phyloP scores from a whole-genome alignment of 345 rosid species.

The Brassica juncea region DNA sequence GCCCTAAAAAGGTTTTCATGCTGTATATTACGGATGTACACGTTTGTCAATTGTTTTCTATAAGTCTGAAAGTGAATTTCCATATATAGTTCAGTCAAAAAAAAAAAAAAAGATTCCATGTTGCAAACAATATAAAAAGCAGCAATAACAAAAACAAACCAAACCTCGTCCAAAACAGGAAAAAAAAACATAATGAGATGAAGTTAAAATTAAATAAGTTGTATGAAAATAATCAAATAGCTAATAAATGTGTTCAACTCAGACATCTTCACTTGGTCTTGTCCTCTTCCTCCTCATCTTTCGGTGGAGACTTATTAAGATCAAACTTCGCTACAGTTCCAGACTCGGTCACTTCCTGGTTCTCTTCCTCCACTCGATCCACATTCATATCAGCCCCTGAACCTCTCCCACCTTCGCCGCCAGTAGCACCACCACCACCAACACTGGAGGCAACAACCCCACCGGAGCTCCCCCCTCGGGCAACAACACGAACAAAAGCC shows the following conservation, averaged over 20 bases:
- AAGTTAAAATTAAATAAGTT: background rate
- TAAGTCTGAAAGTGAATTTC: background rate
- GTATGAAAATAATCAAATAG: background rate
- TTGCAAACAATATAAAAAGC: background rate
- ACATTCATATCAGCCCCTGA: constrained; percentile 26
- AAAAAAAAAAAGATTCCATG: background rate
- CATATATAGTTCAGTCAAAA: background rate
- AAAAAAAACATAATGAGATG: background rate
- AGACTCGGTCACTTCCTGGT: background rate
- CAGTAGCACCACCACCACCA: background rate
- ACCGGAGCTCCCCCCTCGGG: background rate
- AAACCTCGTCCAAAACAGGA: background rate
- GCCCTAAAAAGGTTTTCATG: background rate
- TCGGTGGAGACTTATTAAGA: constrained; percentile 33
- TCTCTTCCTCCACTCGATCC: background rate
- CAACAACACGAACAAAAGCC: background rate
- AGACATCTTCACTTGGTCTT: background rate
- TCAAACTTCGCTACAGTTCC: background rate
- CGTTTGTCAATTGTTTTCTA: background rate
- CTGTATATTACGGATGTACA: background rate
- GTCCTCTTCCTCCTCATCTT: background rate
- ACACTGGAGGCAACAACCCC: background rate
- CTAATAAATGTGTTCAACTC: background rate
- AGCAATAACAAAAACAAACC: background rate
- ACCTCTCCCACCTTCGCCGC: background rate